Evolutionary conservation across 2,329 filamentous ascomycete genomes (phyloP).

Genomic region (Sclerotinia sclerotiorum): DNA sequence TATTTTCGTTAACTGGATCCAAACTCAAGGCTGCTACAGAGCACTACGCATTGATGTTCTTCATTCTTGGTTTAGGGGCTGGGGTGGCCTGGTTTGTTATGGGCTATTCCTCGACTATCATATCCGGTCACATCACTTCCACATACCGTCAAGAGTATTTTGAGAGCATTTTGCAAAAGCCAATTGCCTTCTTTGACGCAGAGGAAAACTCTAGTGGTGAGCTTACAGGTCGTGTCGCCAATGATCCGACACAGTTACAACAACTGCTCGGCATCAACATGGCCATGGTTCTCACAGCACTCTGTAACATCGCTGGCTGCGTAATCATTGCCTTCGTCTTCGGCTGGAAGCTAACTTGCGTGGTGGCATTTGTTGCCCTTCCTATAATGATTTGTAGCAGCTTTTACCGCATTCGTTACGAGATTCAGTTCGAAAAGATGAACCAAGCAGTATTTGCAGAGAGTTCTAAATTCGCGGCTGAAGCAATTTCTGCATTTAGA

Average conservation of each 20-base stretch:
- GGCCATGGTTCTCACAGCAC: constrained; percentile 58
- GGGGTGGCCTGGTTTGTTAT: constrained; percentile 41
- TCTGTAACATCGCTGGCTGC: constrained; percentile 65
- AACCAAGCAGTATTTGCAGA: constrained; percentile 59
- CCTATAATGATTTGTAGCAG: constrained; percentile 49
- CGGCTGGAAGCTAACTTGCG: constrained; percentile 74
- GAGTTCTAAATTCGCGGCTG: constrained; percentile 62
- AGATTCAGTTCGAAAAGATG: constrained; percentile 56
- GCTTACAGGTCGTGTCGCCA: constrained; percentile 48
- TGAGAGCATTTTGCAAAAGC: constrained; percentile 46
- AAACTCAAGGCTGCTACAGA: constrained; percentile 40
- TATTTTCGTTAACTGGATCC: constrained; percentile 32
- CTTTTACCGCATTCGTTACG: constrained; percentile 53
- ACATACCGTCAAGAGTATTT: constrained; percentile 48
- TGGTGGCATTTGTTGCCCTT: constrained; percentile 60
- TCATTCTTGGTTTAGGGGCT: constrained; percentile 46
- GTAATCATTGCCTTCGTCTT: constrained; percentile 68
- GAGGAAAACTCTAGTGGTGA: constrained; percentile 50
- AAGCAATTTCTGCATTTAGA: constrained; percentile 61
- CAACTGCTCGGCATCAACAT: constrained; percentile 51
- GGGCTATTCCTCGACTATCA: constrained; percentile 45
- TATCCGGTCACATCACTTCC: constrained; percentile 35
- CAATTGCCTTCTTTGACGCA: constrained; percentile 46
- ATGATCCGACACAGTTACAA: constrained; percentile 51
- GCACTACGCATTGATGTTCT: constrained; percentile 53